Evolutionary conservation across 768 basidiomycete species (phyloP).

Genomic region (Lactifluus volemus): DNA sequence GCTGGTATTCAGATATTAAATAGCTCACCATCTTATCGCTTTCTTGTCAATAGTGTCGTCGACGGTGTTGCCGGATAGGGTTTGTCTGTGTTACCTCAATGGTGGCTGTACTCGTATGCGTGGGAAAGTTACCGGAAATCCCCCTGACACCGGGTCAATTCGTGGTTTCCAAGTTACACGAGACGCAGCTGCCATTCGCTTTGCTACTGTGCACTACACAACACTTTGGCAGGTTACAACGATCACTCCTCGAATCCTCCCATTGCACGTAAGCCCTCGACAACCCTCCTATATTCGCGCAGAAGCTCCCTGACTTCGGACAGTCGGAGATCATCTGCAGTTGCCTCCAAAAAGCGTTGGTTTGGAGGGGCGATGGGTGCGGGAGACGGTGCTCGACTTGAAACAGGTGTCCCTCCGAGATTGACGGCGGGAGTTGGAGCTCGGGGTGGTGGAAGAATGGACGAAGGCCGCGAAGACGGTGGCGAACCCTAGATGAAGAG

Average conservation of each 20-base stretch:
- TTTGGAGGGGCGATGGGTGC: conserved; percentile 50
- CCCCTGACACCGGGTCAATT: background rate
- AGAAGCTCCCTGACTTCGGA: conserved; percentile 77
- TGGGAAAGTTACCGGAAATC: conserved; percentile 3
- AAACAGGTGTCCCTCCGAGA: conserved; percentile 31
- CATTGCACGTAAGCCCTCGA: conserved; percentile 50
- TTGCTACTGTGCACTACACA: background rate
- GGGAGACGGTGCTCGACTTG: conserved; percentile 34
- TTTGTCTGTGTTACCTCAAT: conserved; percentile 2
- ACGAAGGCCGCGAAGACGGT: conserved; percentile 33
- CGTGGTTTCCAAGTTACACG: background rate
- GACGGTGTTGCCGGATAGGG: conserved; percentile 19
- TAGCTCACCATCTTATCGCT: conserved; percentile 40
- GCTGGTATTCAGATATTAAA: conserved; percentile 14
- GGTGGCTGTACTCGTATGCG: conserved; percentile 4
- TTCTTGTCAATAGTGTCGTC: conserved; percentile 27
- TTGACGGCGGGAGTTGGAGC: conserved; percentile 24
- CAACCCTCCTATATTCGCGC: conserved; percentile 72
- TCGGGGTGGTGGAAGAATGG: conserved; percentile 27
- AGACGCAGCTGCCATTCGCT: background rate
- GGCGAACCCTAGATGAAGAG: conserved; percentile 27
- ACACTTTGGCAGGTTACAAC: background rate
- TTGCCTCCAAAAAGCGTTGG: conserved; percentile 60
- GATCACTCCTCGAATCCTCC: conserved; percentile 33
- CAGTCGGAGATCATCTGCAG: conserved; percentile 67